Evolutionary conservation across 495 filamentous ascomycete genomes (phyloP).

Genomic region (Neurospora sublineolata): DNA sequence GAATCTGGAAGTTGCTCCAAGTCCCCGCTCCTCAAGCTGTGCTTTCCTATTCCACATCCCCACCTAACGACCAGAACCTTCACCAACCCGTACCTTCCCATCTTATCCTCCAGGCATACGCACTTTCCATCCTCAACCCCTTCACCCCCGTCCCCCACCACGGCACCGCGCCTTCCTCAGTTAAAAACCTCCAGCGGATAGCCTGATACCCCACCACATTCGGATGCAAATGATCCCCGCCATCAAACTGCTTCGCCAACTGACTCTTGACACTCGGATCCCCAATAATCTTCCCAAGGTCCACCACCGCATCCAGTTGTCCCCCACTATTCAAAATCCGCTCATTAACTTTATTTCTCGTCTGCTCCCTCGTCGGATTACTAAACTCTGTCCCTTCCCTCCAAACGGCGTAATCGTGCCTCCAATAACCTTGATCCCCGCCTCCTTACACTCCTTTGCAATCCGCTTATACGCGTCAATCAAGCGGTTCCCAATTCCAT

Average conservation of each 20-base stretch:
- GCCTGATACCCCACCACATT: constrained; percentile 53
- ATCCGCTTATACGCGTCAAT: constrained; percentile 49
- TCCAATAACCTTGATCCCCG: constrained; percentile 46
- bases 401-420: constrained; percentile 63
- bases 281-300: constrained; percentile 49
- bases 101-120: background rate
- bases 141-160: background rate
- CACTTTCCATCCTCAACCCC: background rate
- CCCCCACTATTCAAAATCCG: constrained; percentile 47
- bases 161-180: background rate
- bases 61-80: background rate
- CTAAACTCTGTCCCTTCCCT: constrained; percentile 35
- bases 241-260: constrained; percentile 43
- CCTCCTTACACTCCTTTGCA: constrained; percentile 41
- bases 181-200: constrained; percentile 48
- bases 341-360: constrained; percentile 47
- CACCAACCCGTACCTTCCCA: background rate
- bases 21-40: background rate
- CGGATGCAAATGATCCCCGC: constrained; percentile 62
- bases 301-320: constrained; percentile 49
- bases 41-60: background rate
- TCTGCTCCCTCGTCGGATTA: constrained; percentile 42
- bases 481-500: constrained; percentile 37
- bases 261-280: constrained; percentile 34
- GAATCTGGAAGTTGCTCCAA: background rate